phyloP scores from a whole-genome alignment of 345 rosid genomes.

The Gossypium stocksii region DNA sequence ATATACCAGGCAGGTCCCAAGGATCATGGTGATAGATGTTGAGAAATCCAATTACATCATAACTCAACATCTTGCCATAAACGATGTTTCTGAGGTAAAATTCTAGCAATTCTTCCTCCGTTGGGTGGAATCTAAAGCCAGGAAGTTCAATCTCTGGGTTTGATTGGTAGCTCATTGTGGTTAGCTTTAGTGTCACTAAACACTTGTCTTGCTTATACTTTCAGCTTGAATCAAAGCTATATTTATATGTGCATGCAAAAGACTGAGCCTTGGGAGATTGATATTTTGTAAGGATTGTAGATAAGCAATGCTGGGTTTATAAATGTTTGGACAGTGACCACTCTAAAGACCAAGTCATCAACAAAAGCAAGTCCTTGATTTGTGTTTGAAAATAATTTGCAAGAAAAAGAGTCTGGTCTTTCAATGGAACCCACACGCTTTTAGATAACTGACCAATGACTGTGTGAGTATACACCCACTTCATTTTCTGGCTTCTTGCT shows the following conservation, averaged over 20 bases:
- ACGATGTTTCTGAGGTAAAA: slow-evolving; percentile 76
- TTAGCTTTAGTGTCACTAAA: not conserved
- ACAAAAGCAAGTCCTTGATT: no score
- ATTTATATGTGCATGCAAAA: not conserved
- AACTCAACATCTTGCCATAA: slow-evolving; percentile 37
- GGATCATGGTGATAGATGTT: slow-evolving; percentile 84
- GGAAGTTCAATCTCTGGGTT: slow-evolving; percentile 53
- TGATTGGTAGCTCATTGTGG: not conserved
- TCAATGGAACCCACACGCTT: slow-evolving; percentile 48
- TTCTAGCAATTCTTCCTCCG: slow-evolving; percentile 83
- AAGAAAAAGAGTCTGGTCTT: not conserved
- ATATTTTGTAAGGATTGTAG: slow-evolving; percentile 13
- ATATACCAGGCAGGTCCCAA: slow-evolving; percentile 76
- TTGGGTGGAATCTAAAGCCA: slow-evolving; percentile 90
- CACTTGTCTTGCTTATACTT: not conserved
- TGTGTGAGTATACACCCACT: not conserved
- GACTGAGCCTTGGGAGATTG: not conserved
- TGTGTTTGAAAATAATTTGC: not conserved
- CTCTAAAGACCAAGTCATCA: slow-evolving; percentile 15
- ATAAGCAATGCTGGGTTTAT: not conserved
- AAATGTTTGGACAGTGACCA: not conserved
- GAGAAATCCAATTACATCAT: slow-evolving; percentile 55
- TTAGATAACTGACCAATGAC: slow-evolving; percentile 14
- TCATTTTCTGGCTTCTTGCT: slow-evolving; percentile 12
- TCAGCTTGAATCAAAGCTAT: not conserved